Evolutionary conservation across 2,329 filamentous ascomycete species (phyloP).

Genomic region (Ophiostoma fasciatum): DNA sequence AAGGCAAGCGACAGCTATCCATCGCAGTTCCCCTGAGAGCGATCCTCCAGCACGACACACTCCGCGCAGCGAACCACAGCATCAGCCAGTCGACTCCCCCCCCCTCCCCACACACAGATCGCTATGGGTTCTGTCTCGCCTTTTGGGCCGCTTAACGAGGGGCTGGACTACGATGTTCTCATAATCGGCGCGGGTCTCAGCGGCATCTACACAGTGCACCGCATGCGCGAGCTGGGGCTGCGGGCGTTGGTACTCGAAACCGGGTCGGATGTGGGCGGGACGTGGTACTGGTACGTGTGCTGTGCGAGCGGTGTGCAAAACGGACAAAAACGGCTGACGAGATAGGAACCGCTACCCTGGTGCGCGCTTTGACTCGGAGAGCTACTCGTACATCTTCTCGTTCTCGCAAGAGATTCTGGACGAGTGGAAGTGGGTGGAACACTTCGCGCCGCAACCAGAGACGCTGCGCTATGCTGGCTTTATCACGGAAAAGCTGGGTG

Average conservation of each 20-base stretch:
- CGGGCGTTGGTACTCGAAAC: constrained; percentile 24
- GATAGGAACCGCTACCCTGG: constrained; percentile 29
- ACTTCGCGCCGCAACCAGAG: constrained; percentile 25
- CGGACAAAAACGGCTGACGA: constrained; percentile 8
- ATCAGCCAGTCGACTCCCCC: too few species aligned
- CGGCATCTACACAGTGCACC: constrained; percentile 26
- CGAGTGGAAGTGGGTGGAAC: constrained; percentile 28
- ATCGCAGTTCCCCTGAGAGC: too few species aligned
- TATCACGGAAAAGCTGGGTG: constrained; percentile 25
- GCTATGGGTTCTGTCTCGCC: background rate
- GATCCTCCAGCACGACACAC: too few species aligned
- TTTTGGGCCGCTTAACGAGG: constrained; percentile 6
- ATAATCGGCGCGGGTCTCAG: constrained; percentile 25
- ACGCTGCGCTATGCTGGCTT: constrained; percentile 31
- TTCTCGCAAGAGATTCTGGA: constrained; percentile 22
- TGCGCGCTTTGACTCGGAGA: constrained; percentile 23
- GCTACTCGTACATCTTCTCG: constrained; percentile 21
- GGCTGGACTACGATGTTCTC: constrained; percentile 21
- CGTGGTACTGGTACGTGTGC: constrained; percentile 25
- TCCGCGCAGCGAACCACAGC: too few species aligned
- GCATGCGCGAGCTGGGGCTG: constrained; percentile 24
- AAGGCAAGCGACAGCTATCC: too few species aligned
- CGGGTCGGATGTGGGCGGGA: constrained; percentile 26
- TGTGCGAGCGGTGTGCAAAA: background rate
- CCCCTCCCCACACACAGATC: too few species aligned